Evolutionary conservation across 495 filamentous ascomycete genomes (phyloP).

Genomic region (Penicillium ochrochloron): DNA sequence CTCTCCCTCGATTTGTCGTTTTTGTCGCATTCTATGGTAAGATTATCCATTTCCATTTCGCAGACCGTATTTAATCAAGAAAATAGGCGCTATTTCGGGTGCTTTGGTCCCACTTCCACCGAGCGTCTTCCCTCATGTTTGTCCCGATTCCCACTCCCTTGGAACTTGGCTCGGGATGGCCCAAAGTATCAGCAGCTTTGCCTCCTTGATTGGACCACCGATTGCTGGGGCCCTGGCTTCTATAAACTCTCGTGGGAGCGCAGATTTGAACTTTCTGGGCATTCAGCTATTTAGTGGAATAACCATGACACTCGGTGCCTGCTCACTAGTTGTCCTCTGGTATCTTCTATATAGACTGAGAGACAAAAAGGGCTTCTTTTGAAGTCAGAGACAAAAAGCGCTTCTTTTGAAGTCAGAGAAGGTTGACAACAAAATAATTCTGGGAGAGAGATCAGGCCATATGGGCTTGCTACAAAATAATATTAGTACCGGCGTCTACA

Average conservation of each 20-base stretch:
- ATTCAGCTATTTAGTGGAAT: constrained; percentile 36
- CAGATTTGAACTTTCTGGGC: constrained; percentile 29
- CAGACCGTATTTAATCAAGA: neutral
- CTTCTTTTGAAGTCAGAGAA: too few relatives aligned
- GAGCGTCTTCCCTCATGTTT: constrained; percentile 66
- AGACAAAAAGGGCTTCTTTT: constrained; percentile 30
- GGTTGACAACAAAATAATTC: neutral
- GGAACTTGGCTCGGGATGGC: constrained; percentile 74
- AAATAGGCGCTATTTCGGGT: constrained; percentile 61
- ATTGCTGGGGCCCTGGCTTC: constrained; percentile 60
- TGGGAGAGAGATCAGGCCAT: neutral
- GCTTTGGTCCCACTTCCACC: constrained; percentile 67
- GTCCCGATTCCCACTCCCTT: constrained; percentile 58
- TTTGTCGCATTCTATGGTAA: constrained; percentile 63
- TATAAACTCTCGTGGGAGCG: constrained; percentile 26
- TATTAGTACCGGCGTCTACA: neutral
- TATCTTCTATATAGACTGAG: constrained; percentile 26
- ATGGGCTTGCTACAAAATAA: neutral
- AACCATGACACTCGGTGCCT: constrained; percentile 26
- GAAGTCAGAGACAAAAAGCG: neutral
- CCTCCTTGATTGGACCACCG: constrained; percentile 68
- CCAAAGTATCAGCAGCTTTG: constrained; percentile 70
- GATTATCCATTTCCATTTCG: neutral
- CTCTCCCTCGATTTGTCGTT: constrained; percentile 60
- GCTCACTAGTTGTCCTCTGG: constrained; percentile 26